Base-by-base conservation (phyloP, 2,329 filamentous ascomycete genomes). In the Aureobasidium namibiae region DNA sequence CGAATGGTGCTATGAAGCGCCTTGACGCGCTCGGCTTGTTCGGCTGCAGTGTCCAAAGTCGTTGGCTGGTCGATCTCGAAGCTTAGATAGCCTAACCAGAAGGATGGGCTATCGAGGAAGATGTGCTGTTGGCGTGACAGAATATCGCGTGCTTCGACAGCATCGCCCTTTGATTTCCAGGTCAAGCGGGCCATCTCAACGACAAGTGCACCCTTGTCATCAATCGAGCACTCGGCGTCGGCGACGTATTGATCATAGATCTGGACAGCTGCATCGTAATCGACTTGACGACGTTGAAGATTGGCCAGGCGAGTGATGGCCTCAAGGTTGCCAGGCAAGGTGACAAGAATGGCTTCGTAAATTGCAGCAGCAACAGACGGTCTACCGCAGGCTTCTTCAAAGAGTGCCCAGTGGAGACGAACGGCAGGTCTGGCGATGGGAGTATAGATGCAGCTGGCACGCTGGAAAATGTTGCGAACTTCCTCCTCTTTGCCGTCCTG, bases 291-390 rank as follows among this genome's bases (percentile, higher is more conserved):
- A 64, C 92, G 87, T 70, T 90, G 85, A 39, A 95, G 77, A 64
- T 96, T 94, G 34, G 91, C 92, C 79, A 91, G 85, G 1, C 92
- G 94, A 10, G 92, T 78, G 63, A 97, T 90, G 1, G 89, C 90
- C 72, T 96, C 91, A 48, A 95, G 81, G 64, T 92, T 89, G 64
- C 89, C 87, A 0, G 92, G 91, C 16, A 95, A 76, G 61, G 81
- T 80, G n/a, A 50, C 60, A 33, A 97, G 78, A 57, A 99, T 87
- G 1, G 89, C 86, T 49, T 87, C 81, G 69, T 96, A 89, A 59
- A 99, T 92, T 61, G 89, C 91, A 61, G 87, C 84, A 11, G 92
- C 90, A 38, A 95, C 81, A 63, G 89, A 87, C 26, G 87, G 76
- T 39, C 90, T 85, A 4, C 85, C 89, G 41, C 82, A 81, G 73